A percentile compares a stretch with the other conserved stretches of the same genome.
phyloP scores from a whole-genome alignment of 208 protist species.

The Trypanosoma brucei region DNA sequence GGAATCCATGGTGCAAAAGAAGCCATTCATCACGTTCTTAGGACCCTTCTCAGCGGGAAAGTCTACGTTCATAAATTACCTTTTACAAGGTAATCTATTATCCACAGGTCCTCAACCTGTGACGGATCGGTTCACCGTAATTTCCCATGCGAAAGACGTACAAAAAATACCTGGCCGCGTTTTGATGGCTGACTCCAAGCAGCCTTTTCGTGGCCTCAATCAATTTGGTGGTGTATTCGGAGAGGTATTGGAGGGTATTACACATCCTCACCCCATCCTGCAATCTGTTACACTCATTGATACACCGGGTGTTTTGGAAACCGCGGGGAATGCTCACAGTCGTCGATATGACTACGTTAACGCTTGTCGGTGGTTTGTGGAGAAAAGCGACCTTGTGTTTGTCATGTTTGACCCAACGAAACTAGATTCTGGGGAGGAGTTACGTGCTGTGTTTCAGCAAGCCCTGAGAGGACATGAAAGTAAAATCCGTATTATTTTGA shows the following conservation, averaged over 20 bases:
- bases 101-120: slow-evolving; percentile 93
- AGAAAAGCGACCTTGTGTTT: slow-evolving; percentile 93
- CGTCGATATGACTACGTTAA: slow-evolving; percentile 76
- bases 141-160: slow-evolving; percentile 86
- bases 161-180: slow-evolving; percentile 87
- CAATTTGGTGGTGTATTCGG: slow-evolving; percentile 87
- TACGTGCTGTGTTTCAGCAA: slow-evolving; percentile 62
- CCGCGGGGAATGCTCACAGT: slow-evolving; percentile 62
- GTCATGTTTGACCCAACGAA: slow-evolving; percentile 98
- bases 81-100: slow-evolving; percentile 81
- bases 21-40: slow-evolving; percentile 83
- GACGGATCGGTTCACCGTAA: slow-evolving; percentile 92
- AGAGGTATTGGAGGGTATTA: slow-evolving; percentile 79
- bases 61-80: slow-evolving; percentile 93
- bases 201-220: slow-evolving; percentile 87
- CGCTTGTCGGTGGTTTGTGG: slow-evolving; percentile 91
- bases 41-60: slow-evolving; percentile 89
- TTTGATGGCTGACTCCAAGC: slow-evolving; percentile 69
- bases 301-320: slow-evolving; percentile 95
- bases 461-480: slow-evolving; percentile 86
- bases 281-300: slow-evolving; percentile 94
- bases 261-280: slow-evolving; percentile 82
- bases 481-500: slow-evolving; percentile 95
- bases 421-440: slow-evolving; percentile 87
- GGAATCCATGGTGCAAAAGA: slow-evolving; percentile 67